These are phyloP conservation scores for Monosporascus sp. DNA, from an alignment of 2,329 filamentous ascomycete genomes.

Conservation along the genomic window DNA sequence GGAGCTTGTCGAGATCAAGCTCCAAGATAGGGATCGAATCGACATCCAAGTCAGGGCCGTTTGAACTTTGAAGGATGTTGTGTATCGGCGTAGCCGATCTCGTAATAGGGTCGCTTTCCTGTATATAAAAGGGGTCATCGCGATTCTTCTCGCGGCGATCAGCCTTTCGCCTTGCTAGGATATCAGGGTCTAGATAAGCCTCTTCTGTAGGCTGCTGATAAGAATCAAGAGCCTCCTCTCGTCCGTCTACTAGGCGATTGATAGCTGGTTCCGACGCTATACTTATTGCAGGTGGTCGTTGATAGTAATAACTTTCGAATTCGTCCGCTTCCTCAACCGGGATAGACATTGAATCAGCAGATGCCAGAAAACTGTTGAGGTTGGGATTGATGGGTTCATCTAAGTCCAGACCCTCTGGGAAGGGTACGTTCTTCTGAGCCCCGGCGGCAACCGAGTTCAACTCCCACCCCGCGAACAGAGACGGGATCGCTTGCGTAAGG, in stretches of 20 bases:
- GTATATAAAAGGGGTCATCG: conserved; percentile 95
- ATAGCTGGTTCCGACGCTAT: conserved; percentile 55
- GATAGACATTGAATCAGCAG: conserved; percentile 45
- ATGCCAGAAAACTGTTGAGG: conserved; percentile 61
- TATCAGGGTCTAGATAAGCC: conserved; percentile 66
- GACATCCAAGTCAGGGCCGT: conserved; percentile 78
- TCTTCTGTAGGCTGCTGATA: conserved; percentile 61
- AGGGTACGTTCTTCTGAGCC: conserved; percentile 81
- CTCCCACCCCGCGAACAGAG: conserved; percentile 79
- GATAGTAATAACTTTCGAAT: conserved; percentile 63
- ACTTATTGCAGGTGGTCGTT: conserved; percentile 46
- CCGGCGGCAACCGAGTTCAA: conserved; percentile 83
- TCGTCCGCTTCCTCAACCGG: conserved; percentile 56
- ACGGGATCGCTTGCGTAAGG: conserved; percentile 85
- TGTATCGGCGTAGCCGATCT: conserved; percentile 73
- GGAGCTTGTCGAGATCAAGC: conserved; percentile 65
- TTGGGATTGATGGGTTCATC: conserved; percentile 77
- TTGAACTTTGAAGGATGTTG: conserved; percentile 66
- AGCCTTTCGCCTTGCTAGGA: conserved; percentile 66
- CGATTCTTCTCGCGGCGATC: conserved; percentile 78
- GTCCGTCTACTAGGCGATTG: conserved; percentile 41
- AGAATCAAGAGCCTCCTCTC: conserved; percentile 44
- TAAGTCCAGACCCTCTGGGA: conserved; percentile 71
- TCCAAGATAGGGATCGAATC: conserved; percentile 96
- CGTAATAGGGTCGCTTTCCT: conserved; percentile 45